Evolutionary conservation across 192 early-diverging fungal species (phyloP), one percentile per base, ranked within the genome.

Genomic region (Umbelopsis vinacea): DNA sequence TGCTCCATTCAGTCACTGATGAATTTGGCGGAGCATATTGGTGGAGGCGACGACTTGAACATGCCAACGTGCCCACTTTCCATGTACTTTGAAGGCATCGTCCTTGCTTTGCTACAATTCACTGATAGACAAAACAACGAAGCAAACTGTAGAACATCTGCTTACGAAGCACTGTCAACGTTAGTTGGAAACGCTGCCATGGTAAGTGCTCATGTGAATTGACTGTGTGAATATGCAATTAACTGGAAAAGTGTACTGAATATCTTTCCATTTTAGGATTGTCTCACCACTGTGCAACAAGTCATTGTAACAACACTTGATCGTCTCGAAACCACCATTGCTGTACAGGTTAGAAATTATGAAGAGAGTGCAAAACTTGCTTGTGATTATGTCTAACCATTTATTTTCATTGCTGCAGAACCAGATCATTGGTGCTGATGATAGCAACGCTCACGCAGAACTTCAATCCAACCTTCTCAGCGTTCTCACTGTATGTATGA

Each of bases 391-490:
- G 46, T 10, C n/a, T 50, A 50, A 50, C 17, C 7, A 19, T 72
- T 47, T 11, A n/a, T n/a, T 43, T 43, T 52, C 43, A 40, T 29
- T 55, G 22, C 45, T 79, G 38, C 82, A 92, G 76, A 87, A 85
- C 71, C 90, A 96, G 79, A 87, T 95, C 50, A 86, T 97, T 12
- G 89, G 88, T 76, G 75, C 79, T 14, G 97, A 98, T 79, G 96
- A 98, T 76, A 85, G 92, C 15, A 83, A 89, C 38, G 85, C 80
- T 15, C 91, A 95, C 57, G 85, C 88, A 55, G 96, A 99, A 76
- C 83, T 94, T 47, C 96, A 97, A 79, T 92, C 96, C 43, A 97
- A 96, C 85, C 85, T 99, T 57, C 92, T 93, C 76, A 92, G 91
- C 80, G 91, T 96, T 24, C 82, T 98, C 57, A 96, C 95, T 40